A percentile compares a stretch with the other conserved stretches of the same genome.
These are phyloP conservation scores for Vigna reflexopilosa DNA, from an alignment of 306 rosid genomes.

Conservation along the genomic window DNA sequence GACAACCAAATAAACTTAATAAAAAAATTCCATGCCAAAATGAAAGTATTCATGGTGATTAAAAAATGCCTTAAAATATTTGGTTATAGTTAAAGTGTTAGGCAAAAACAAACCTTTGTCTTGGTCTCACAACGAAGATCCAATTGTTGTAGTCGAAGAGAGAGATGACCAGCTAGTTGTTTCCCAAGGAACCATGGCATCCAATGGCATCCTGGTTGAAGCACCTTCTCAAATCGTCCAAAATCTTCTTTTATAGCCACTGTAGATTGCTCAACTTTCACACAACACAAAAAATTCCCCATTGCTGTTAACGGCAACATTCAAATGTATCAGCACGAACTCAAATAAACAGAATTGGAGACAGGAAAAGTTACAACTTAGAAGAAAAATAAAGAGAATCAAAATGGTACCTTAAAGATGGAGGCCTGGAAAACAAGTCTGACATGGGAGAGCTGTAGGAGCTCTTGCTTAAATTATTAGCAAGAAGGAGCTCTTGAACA, in stretches of 20 bases:
- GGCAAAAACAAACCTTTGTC: constrained; percentile 73
- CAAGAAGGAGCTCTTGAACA: background rate
- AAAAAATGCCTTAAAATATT: constrained; percentile 26
- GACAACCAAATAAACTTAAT: background rate
- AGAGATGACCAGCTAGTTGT: constrained; percentile 74
- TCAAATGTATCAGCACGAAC: constrained; percentile 33
- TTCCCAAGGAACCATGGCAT: constrained; percentile 86
- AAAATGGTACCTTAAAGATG: constrained; percentile 31
- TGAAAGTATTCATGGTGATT: background rate
- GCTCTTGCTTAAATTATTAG: constrained; percentile 28
- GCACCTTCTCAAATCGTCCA: constrained; percentile 74
- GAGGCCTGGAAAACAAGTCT: constrained; percentile 26
- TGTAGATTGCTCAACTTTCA: constrained; percentile 81
- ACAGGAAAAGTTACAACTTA: background rate
- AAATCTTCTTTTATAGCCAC: constrained; percentile 84
- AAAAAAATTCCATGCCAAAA: background rate
- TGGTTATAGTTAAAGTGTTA: constrained; percentile 22
- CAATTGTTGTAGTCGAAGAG: constrained; percentile 90
- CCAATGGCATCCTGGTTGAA: constrained; percentile 95
- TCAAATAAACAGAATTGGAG: background rate
- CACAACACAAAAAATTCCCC: constrained; percentile 76
- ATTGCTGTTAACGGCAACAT: constrained; percentile 54
- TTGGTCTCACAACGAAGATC: constrained; percentile 91
- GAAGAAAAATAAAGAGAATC: constrained; percentile 15
- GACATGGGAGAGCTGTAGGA: constrained; percentile 10